phyloP scores from a whole-genome alignment of 169 alveolate species.

The Cryptosporidium meleagridis region DNA sequence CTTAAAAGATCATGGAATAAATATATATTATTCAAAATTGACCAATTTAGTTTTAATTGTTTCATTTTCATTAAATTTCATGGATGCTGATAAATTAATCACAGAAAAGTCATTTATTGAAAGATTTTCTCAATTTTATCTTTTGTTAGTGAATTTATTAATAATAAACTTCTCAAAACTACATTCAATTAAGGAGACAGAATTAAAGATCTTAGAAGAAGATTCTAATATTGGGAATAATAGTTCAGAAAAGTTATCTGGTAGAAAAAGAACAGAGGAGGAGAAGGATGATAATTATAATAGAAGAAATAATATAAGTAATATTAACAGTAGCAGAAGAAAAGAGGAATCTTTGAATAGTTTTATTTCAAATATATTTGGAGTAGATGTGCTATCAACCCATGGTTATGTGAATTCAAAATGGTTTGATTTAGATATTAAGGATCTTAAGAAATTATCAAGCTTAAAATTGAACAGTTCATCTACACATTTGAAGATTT shows the following conservation, averaged over 20 bases:
- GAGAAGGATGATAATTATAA: not conserved
- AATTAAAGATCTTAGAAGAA: not conserved
- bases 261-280: constrained; percentile 1
- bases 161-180: constrained; percentile 39
- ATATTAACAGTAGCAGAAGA: too few species aligned
- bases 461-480: not conserved
- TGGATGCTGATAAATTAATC: not conserved
- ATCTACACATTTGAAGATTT: not conserved
- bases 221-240: not conserved
- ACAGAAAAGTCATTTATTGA: constrained; percentile 13
- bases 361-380: constrained; percentile 28
- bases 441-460: not conserved
- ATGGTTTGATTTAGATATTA: constrained; percentile 9
- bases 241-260: not conserved
- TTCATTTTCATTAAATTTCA: constrained; percentile 17
- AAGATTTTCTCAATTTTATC: constrained; percentile 19
- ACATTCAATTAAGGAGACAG: constrained; percentile 9
- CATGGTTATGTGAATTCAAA: constrained; percentile 8
- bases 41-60: constrained; percentile 8
- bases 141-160: constrained; percentile 20
- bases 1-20: not conserved
- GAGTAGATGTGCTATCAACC: not conserved
- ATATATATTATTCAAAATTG: constrained; percentile 9
- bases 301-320: not conserved
- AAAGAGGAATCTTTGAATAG: not conserved